A percentile compares a stretch with the other conserved stretches of the same genome.
Evolutionary conservation across 2,329 filamentous ascomycete genomes (phyloP).

Genomic region (Diplodia corticola): DNA sequence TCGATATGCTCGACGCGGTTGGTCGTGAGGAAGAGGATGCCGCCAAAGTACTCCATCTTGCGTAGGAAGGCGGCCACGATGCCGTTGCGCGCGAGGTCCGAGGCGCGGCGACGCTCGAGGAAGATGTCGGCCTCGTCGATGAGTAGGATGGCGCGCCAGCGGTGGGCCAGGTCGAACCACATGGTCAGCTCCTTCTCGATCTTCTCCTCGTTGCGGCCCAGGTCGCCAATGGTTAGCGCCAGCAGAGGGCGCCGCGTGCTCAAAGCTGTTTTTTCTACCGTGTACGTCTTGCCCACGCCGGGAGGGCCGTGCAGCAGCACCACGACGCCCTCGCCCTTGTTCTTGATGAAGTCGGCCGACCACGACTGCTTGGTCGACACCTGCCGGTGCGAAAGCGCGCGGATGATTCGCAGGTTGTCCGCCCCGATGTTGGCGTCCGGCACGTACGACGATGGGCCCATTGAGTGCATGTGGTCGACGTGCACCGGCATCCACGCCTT

Average conservation of each 20-base stretch:
- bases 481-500: constrained; percentile 21
- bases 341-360: constrained; percentile 22
- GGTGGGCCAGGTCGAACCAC: constrained; percentile 24
- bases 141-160: constrained; percentile 21
- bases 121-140: constrained; percentile 42
- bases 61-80: constrained; percentile 32
- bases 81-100: constrained; percentile 52
- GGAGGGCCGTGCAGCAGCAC: constrained; percentile 21
- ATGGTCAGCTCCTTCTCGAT: constrained; percentile 25
- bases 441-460: background rate
- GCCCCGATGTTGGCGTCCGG: constrained; percentile 12
- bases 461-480: constrained; percentile 1
- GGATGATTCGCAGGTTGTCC: constrained; percentile 17
- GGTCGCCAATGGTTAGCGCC: constrained; percentile 22
- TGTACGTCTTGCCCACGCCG: constrained; percentile 20
- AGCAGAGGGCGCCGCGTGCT: constrained; percentile 2
- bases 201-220: constrained; percentile 21
- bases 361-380: constrained; percentile 1
- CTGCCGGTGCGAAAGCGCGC: constrained; percentile 17
- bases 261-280: constrained; percentile 11
- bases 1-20: constrained; percentile 37
- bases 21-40: constrained; percentile 39
- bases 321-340: constrained; percentile 22
- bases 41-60: constrained; percentile 25
- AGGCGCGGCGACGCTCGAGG: constrained; percentile 49